phyloP scores from a whole-genome alignment of 441 rosid species.

The Syzygium malaccense region DNA sequence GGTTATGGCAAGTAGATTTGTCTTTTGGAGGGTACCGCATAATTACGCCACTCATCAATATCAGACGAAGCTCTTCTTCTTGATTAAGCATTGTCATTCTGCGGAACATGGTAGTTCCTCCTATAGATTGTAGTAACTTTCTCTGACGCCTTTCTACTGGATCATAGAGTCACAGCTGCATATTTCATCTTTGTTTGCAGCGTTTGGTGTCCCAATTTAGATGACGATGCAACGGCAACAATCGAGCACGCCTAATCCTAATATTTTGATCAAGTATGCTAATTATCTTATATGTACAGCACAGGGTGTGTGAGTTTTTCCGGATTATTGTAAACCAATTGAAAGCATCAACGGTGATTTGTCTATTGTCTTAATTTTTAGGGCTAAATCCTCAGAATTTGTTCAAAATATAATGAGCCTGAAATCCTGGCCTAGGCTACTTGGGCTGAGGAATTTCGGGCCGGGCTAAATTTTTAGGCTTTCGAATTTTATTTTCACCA shows the following conservation, averaged over 20 bases:
- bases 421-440: background rate
- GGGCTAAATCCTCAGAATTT: slow-evolving; percentile 61
- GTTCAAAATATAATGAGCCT: slow-evolving; percentile 60
- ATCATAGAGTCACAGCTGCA: background rate
- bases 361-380: slow-evolving; percentile 5
- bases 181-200: background rate
- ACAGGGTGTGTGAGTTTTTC: slow-evolving; percentile 4
- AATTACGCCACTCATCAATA: background rate
- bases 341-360: background rate
- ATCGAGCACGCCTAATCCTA: too few species aligned
- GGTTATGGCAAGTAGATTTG: background rate
- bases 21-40: background rate
- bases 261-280: slow-evolving; percentile 56
- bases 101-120: background rate
- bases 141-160: background rate
- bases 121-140: background rate
- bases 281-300: slow-evolving; percentile 70
- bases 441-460: background rate
- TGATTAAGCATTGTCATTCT: background rate
- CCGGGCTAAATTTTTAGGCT: background rate
- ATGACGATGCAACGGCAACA: slow-evolving; percentile 77
- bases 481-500: background rate
- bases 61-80: background rate
- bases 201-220: too few species aligned
- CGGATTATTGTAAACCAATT: background rate